These are phyloP conservation scores for Dryadomyces quercivorus DNA, from an alignment of 2,329 filamentous ascomycete genomes.

Conservation along the genomic window DNA sequence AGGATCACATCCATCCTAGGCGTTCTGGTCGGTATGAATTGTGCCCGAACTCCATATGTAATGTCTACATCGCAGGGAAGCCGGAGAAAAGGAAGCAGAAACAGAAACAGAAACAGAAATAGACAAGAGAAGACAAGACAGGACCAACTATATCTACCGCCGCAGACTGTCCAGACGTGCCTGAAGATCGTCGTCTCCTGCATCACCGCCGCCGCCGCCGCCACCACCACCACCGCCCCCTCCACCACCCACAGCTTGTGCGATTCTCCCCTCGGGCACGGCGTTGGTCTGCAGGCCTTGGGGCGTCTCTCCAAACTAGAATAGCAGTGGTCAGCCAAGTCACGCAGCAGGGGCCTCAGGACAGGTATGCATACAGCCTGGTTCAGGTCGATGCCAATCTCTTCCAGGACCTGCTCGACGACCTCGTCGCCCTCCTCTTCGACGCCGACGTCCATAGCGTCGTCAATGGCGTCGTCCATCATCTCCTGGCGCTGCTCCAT, in stretches of 20 bases:
- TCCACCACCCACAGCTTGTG: conserved; percentile 67
- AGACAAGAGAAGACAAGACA: background rate
- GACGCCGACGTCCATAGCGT: conserved; percentile 79
- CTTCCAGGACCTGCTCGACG: conserved; percentile 90
- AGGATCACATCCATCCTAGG: too few species aligned
- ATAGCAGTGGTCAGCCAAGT: background rate
- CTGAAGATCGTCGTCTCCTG: conserved; percentile 85
- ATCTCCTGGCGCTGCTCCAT: conserved; percentile 99
- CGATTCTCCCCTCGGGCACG: conserved; percentile 64
- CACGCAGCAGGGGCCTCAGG: background rate
- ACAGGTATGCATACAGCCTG: conserved; percentile 51
- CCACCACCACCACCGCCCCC: conserved; percentile 34
- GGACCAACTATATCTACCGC: conserved; percentile 24
- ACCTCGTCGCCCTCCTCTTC: conserved; percentile 97
- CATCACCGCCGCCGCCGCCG: conserved; percentile 25
- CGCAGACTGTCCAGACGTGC: conserved; percentile 82
- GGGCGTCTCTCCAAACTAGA: conserved; percentile 81
- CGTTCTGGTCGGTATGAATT: too few species aligned
- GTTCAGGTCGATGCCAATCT: conserved; percentile 89
- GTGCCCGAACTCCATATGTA: too few species aligned
- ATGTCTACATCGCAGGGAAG: too few species aligned
- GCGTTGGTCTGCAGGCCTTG: conserved; percentile 65
- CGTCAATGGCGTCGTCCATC: conserved; percentile 99
- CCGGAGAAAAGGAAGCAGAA: background rate
- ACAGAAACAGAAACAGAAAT: background rate